Evolutionary conservation across 805 yeast genomes (phyloP).

Genomic region (Clavispora vitiphila): DNA sequence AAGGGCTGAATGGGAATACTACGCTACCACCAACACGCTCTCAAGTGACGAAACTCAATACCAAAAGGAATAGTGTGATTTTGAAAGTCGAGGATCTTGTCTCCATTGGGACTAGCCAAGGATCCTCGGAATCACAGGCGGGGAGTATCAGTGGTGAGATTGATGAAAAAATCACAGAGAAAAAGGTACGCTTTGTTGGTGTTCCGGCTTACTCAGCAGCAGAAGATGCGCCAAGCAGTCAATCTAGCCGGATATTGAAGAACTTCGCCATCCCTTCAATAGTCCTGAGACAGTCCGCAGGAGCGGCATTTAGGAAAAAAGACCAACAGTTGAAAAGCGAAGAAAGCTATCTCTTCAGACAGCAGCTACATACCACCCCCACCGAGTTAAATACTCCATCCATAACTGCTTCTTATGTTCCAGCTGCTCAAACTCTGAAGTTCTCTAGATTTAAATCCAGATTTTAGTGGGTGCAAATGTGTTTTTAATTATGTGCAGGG

Average conservation of each 20-base stretch:
- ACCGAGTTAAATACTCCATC: neutral
- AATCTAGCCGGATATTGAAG: slow-evolving; percentile 30
- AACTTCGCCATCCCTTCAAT: slow-evolving; percentile 27
- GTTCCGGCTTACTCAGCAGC: slow-evolving; percentile 47
- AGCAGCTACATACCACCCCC: slow-evolving; percentile 9
- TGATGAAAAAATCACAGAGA: slow-evolving; percentile 11
- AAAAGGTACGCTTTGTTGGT: slow-evolving; percentile 49
- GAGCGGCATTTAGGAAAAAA: slow-evolving; percentile 22
- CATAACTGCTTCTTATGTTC: neutral
- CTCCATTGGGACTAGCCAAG: neutral
- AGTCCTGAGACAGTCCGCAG: neutral
- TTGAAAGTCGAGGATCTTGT: slow-evolving; percentile 8
- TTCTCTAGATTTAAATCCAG: slow-evolving; percentile 9
- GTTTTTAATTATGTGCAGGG: slow-evolving; percentile 5
- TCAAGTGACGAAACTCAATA: slow-evolving; percentile 13
- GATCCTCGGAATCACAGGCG: neutral
- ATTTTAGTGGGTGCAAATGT: slow-evolving; percentile 5
- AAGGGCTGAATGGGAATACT: neutral
- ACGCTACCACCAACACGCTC: slow-evolving; percentile 8
- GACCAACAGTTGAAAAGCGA: slow-evolving; percentile 36
- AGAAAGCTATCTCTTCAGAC: slow-evolving; percentile 32
- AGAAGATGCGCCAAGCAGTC: slow-evolving; percentile 51
- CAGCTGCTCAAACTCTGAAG: slow-evolving; percentile 5
- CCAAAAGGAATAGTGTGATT: slow-evolving; percentile 25
- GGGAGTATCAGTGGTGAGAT: neutral